Percentiles rank a stretch among this genome's conserved stretches.
phyloP scores from a whole-genome alignment of 176 grass and related monocot genomes.

The Ensete glaucum region DNA sequence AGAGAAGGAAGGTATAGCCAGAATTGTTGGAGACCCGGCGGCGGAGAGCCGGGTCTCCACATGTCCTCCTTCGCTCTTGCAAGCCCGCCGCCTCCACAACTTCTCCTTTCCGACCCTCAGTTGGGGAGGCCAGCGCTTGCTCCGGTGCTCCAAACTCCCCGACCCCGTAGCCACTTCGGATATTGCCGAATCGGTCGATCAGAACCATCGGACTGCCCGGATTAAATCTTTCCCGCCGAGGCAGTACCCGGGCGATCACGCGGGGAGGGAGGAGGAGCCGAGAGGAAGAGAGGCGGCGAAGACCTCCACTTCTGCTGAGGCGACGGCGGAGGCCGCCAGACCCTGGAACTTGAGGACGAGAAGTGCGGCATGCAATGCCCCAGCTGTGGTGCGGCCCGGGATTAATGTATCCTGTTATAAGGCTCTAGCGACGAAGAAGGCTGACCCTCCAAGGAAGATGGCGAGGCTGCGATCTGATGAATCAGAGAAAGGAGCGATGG shows the following conservation, averaged over 20 bases:
- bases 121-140: constrained; percentile 6
- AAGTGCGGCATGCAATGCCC: constrained; percentile 15
- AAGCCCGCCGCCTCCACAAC: constrained; percentile 14
- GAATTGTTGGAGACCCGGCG: background rate
- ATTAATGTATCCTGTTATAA: constrained; percentile 12
- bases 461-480: background rate
- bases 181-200: background rate
- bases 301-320: background rate
- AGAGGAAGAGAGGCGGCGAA: constrained; percentile 1
- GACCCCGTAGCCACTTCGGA: background rate
- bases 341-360: constrained; percentile 20
- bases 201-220: background rate
- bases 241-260: background rate
- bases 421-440: background rate
- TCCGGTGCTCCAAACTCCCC: constrained; percentile 12
- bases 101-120: constrained; percentile 17
- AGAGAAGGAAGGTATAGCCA: background rate
- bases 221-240: background rate
- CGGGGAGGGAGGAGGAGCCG: background rate
- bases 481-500: constrained; percentile 5
- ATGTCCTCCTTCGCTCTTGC: background rate
- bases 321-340: background rate
- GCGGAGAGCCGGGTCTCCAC: background rate
- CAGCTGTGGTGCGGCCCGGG: background rate
- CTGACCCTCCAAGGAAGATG: background rate